Base-by-base conservation (phyloP, 2,329 filamentous ascomycete genomes). In the Exophiala oligosperma region DNA sequence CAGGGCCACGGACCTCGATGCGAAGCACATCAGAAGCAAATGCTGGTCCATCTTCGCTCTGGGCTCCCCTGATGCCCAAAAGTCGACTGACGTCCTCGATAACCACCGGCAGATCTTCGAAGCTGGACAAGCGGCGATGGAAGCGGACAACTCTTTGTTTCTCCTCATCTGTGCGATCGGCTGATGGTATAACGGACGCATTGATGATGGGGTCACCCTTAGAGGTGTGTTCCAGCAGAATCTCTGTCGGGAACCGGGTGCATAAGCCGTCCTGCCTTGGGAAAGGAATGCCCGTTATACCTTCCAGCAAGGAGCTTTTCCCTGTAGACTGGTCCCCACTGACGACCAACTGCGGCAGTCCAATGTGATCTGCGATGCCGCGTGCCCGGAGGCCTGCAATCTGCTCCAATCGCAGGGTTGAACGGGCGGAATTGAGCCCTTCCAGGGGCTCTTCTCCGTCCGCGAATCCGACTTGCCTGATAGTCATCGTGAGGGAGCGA, bases 1-100 rank as follows among this genome's bases (percentile, higher is more conserved):
- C 65, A 4, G 70, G 71, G 2, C 70, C 72, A 29, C 61, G 64
- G 23, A 72, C 67, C 28, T 67, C 64, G 21, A 61, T 35, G 17
- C 46, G 29, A 23, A 61, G 52, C 4, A 59, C 35, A 75, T 81
- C 70, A 72, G 79, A 61, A 11, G 59, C 63, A 47, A 66, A 62
- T 65, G 66, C 54, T 55, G 29, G 29, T 37, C 40, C 9, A 43
- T 24, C 40, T 43, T 17, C 23, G 40, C 40, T 35, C 29, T 35
- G 29, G 38, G 38, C 38, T 14, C 38, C 38, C 17, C 38, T 41
- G 9, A 14, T 41, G 9, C 38, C 17, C 17, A 41, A 41, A 14
- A 41, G 38, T 41, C 9, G 38, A 21, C 38, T 41, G 38, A 41
- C 38, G 38, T 41, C 38, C 38, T 41, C 38, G 38, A 41, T 41